phyloP scores from a whole-genome alignment of 2,329 filamentous ascomycete species.

The Akanthomyces dipterigenus region DNA sequence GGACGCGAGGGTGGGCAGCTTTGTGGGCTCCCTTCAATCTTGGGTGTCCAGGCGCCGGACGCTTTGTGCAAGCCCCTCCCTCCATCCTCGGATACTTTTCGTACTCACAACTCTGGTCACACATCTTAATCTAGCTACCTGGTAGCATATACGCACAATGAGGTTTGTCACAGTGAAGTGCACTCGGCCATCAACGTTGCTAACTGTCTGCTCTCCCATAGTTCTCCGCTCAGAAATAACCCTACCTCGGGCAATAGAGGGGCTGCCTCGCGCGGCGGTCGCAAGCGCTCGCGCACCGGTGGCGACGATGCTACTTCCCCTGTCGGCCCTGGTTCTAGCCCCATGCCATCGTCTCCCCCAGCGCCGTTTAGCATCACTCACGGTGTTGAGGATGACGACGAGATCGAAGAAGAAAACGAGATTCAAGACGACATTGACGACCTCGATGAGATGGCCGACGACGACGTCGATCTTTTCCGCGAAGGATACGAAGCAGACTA shows the following conservation, averaged over 20 bases:
- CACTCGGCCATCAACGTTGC: neutral
- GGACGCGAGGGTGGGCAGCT: slow-evolving; percentile 5
- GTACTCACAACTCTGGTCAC: neutral
- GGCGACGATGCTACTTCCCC: slow-evolving; percentile 47
- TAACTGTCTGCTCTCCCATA: slow-evolving; percentile 28
- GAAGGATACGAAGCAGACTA: slow-evolving; percentile 70
- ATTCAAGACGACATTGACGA: slow-evolving; percentile 69
- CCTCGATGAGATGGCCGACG: slow-evolving; percentile 74
- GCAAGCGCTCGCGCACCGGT: slow-evolving; percentile 49
- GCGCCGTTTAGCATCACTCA: slow-evolving; percentile 56
- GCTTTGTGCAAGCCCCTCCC: neutral
- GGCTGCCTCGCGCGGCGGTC: slow-evolving; percentile 40
- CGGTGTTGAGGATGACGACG: slow-evolving; percentile 63
- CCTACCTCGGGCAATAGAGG: slow-evolving; percentile 81
- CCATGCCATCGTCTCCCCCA: slow-evolving; percentile 60
- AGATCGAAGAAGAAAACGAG: slow-evolving; percentile 65
- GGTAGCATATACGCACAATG: slow-evolving; percentile 3
- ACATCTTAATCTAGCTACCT: too few species aligned
- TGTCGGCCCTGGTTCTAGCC: slow-evolving; percentile 48
- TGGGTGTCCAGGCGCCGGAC: neutral
- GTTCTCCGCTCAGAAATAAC: slow-evolving; percentile 75
- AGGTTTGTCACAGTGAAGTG: neutral
- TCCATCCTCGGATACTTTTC: neutral
- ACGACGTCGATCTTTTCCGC: slow-evolving; percentile 71
- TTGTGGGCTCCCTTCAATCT: slow-evolving; percentile 11